phyloP scores from a whole-genome alignment of 129 eudicot genomes.

The Ambrosia trifida region DNA sequence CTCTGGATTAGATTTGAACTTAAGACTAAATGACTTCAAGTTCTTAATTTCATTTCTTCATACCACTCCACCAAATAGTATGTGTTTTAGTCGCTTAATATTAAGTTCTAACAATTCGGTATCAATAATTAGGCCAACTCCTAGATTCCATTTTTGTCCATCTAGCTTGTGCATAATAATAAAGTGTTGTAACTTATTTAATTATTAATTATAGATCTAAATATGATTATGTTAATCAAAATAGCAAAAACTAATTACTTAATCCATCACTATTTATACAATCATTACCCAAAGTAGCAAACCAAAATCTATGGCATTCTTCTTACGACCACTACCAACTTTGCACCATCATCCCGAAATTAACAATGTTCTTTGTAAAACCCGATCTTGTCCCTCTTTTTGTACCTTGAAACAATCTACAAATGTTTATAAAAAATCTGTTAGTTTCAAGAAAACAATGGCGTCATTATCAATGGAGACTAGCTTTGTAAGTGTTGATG shows the following conservation, averaged over 20 bases:
- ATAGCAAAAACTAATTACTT: too few species aligned
- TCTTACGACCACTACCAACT: constrained; percentile 15
- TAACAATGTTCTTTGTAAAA: constrained; percentile 2
- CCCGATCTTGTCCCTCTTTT: constrained; percentile 2
- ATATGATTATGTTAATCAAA: background rate
- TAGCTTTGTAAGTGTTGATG: constrained; percentile 14
- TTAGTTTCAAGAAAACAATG: constrained; percentile 3
- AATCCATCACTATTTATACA: too few species aligned
- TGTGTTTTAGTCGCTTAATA: background rate
- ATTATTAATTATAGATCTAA: background rate
- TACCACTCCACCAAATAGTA: too few species aligned
- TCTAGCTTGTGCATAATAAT: background rate
- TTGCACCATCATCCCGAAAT: background rate
- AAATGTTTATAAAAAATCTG: background rate
- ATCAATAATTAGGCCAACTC: constrained; percentile 5
- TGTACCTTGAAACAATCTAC: constrained; percentile 16
- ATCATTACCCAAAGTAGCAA: too few species aligned
- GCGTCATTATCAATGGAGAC: constrained; percentile 22
- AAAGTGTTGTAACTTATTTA: background rate
- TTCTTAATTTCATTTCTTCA: too few species aligned
- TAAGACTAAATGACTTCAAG: too few species aligned
- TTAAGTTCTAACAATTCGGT: background rate
- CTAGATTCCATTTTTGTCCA: constrained; percentile 1
- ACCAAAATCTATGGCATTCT: background rate
- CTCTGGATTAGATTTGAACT: too few species aligned